Conservation (phyloP, 805 yeast species). For the Citeromyces nyonsensis region DNA sequence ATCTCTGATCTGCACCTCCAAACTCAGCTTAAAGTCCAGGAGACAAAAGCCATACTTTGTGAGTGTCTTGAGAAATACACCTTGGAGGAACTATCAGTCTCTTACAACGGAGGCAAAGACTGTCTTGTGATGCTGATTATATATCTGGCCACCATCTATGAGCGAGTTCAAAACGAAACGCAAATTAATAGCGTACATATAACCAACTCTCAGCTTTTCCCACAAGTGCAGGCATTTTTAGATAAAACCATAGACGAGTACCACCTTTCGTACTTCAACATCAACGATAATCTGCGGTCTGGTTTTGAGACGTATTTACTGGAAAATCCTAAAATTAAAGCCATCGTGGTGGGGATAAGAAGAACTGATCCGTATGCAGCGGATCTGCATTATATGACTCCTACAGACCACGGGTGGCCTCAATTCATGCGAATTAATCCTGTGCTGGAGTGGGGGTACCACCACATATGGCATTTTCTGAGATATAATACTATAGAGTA, state of each 20-base stretch:
- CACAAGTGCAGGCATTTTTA: constrained; percentile 56
- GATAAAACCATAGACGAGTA: constrained; percentile 34
- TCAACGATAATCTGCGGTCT: constrained; percentile 33
- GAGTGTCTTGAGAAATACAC: constrained; percentile 8
- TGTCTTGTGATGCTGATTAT: constrained; percentile 79
- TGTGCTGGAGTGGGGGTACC: constrained; percentile 73
- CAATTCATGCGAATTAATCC: constrained; percentile 75
- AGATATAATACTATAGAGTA: constrained; percentile 42
- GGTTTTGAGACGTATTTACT: constrained; percentile 57
- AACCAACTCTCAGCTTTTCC: constrained; percentile 59
- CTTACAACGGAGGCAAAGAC: constrained; percentile 95
- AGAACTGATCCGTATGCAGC: constrained; percentile 77
- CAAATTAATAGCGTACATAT: constrained; percentile 54
- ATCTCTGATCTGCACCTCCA: constrained; percentile 4
- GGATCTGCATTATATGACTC: constrained; percentile 39
- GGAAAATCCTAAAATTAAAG: constrained; percentile 35
- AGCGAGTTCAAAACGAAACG: constrained; percentile 7
- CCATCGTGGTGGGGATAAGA: constrained; percentile 80
- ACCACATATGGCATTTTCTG: constrained; percentile 77
- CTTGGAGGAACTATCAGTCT: constrained; percentile 47
- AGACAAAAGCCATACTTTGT: constrained; percentile 7
- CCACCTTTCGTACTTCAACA: constrained; percentile 29
- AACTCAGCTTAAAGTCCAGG: constrained; percentile 11
- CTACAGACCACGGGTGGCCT: constrained; percentile 90
- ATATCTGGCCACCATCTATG: constrained; percentile 38